A percentile compares a stretch with the other conserved stretches of the same genome.
These are phyloP conservation scores for Neohortaea acidophila DNA, from an alignment of 495 filamentous ascomycete species.

Conservation along the genomic window DNA sequence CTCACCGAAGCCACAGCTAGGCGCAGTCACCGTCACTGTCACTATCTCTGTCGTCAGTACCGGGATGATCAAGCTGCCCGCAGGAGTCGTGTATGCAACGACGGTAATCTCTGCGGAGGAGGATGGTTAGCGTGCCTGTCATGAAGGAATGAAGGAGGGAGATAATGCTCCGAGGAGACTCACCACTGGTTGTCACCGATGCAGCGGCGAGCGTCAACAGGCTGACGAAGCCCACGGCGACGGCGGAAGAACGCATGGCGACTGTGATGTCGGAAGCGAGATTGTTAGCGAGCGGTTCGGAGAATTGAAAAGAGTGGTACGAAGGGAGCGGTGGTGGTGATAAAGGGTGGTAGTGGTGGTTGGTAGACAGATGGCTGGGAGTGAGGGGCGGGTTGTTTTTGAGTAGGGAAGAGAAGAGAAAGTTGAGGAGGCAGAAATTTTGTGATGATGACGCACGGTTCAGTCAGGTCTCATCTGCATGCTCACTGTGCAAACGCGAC, in stretches of 20 bases:
- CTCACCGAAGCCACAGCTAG: not conserved
- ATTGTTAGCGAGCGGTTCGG: constrained; percentile 1
- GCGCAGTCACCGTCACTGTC: not conserved
- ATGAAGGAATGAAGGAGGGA: not conserved
- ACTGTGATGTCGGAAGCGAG: not conserved
- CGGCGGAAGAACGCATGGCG: not conserved
- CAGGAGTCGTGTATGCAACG: not conserved
- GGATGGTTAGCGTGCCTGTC: not conserved
- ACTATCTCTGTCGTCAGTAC: not conserved
- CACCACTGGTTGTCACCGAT: constrained; percentile 3
- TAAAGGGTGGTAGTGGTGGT: not conserved
- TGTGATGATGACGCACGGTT: not conserved
- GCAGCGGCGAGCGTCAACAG: not conserved
- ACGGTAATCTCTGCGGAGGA: constrained; percentile 1
- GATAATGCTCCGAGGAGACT: not conserved
- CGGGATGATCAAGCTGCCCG: not conserved
- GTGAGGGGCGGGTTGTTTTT: not conserved
- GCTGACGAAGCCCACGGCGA: constrained; percentile 1
- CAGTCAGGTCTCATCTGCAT: too few relatives aligned
- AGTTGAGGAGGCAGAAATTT: constrained; percentile 1
- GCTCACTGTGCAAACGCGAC: too few relatives aligned
- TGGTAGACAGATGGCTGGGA: not conserved
- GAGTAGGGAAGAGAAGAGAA: not conserved
- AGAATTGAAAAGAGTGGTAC: constrained; percentile 2
- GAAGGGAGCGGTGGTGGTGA: not conserved